phyloP scores from a whole-genome alignment of 139 green algal species.

The Zygnema cylindricum region DNA sequence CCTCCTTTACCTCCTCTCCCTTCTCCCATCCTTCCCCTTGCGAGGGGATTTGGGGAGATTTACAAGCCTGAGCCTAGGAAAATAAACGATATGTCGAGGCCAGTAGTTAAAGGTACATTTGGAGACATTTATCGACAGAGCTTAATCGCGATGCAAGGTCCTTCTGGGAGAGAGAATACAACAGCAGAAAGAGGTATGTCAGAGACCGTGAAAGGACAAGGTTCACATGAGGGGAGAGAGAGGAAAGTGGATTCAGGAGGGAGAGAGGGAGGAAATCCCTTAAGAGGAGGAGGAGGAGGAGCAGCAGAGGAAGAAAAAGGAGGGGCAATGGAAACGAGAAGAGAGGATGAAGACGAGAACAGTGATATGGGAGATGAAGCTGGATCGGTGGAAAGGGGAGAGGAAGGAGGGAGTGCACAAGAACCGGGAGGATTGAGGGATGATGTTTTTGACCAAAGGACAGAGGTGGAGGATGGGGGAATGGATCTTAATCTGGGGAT shows the following conservation, averaged over 20 bases:
- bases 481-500: neutral
- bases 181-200: neutral
- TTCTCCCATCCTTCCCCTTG: neutral
- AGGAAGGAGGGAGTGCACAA: neutral
- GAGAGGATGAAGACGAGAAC: neutral
- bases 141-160: neutral
- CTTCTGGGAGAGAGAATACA: neutral
- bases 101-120: neutral
- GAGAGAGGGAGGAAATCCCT: neutral
- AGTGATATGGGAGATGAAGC: neutral
- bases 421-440: neutral
- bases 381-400: neutral
- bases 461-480: neutral
- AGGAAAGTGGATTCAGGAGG: too few species aligned
- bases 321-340: neutral
- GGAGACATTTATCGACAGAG: neutral
- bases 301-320: neutral
- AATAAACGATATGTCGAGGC: neutral
- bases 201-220: neutral
- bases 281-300: neutral
- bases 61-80: neutral
- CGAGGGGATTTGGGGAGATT: neutral
- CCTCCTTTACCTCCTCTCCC: neutral
- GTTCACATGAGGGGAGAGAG: neutral
- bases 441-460: neutral